phyloP scores from a whole-genome alignment of 2,329 filamentous ascomycete genomes.

The Dactylellina parvicollis region DNA sequence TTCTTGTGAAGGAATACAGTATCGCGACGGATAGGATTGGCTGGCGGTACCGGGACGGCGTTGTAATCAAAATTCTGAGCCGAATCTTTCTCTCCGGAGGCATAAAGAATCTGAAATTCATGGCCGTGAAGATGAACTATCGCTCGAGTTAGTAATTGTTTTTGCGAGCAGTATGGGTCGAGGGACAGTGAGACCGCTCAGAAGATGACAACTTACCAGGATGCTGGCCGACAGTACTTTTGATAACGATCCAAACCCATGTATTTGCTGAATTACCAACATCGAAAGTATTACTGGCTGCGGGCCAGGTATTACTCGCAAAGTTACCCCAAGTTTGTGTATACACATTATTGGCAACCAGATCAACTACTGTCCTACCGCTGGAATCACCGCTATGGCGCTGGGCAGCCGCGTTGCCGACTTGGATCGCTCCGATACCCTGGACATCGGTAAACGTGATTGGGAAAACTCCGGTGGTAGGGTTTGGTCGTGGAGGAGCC shows the following conservation, averaged over 20 bases:
- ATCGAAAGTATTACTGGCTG: neutral
- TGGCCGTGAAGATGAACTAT: constrained; percentile 7
- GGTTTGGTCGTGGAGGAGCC: neutral
- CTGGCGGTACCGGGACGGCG: neutral
- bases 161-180: neutral
- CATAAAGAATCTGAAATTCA: constrained; percentile 3
- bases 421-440: neutral
- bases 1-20: constrained; percentile 2
- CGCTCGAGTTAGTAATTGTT: neutral
- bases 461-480: neutral
- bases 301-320: neutral
- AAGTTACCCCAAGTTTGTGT: neutral
- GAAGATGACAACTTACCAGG: neutral
- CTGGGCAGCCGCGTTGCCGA: neutral
- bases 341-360: neutral
- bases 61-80: neutral
- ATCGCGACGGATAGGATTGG: neutral
- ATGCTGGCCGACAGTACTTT: neutral
- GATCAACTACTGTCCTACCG: neutral
- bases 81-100: neutral
- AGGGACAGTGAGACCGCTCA: neutral
- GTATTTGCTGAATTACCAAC: neutral
- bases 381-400: neutral
- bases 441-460: neutral
- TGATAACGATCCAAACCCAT: neutral